phyloP scores from a whole-genome alignment of 805 yeast genomes.

The Naumovozyma baii region DNA sequence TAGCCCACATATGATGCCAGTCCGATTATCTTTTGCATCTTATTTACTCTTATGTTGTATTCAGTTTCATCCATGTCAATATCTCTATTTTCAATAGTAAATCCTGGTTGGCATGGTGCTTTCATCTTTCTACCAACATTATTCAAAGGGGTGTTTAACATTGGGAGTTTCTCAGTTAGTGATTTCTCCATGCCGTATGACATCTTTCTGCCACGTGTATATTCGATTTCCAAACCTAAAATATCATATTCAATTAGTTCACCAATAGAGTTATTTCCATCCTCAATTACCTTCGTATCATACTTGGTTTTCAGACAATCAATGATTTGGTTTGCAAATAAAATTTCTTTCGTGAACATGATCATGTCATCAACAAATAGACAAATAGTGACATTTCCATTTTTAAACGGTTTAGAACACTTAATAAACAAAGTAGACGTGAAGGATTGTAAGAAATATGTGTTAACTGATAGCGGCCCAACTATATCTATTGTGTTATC shows the following conservation, averaged over 20 bases:
- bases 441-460: not conserved
- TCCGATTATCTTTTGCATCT: conserved; percentile 8
- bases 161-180: conserved; percentile 1
- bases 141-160: not conserved
- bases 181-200: conserved; percentile 6
- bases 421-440: not conserved
- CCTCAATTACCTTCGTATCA: conserved; percentile 8
- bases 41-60: conserved; percentile 4
- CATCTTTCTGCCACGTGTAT: conserved; percentile 2
- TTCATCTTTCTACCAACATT: not conserved
- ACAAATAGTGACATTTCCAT: not conserved
- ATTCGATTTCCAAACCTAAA: conserved; percentile 7
- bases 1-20: conserved; percentile 9
- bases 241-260: conserved; percentile 8
- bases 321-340: not conserved
- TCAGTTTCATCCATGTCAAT: not conserved
- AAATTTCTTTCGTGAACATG: conserved; percentile 1
- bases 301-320: conserved; percentile 1
- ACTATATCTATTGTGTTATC: not conserved
- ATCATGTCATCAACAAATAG: not conserved
- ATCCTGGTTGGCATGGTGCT: conserved; percentile 5
- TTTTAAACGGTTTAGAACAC: not conserved
- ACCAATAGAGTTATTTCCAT: conserved; percentile 1
- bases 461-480: not conserved
- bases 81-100: conserved; percentile 3